A percentile compares a stretch with the other conserved stretches of the same genome.
These are phyloP conservation scores for Hypoxylon sp. DNA, from an alignment of 2,329 filamentous ascomycete species.

Conservation along the genomic window DNA sequence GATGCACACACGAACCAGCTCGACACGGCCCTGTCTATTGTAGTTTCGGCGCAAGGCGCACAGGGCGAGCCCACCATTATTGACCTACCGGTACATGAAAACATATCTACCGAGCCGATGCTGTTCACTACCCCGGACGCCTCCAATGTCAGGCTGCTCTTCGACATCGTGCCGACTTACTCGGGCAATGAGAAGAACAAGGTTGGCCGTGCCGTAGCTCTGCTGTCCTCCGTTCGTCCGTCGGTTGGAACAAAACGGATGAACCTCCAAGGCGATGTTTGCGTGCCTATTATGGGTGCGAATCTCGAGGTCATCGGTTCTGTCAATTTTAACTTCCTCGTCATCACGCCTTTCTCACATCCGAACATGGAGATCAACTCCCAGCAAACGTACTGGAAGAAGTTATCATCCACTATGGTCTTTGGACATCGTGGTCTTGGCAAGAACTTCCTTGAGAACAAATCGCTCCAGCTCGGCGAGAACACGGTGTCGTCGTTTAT, in stretches of 20 bases:
- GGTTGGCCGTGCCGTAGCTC: slow-evolving; percentile 87
- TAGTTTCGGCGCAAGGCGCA: slow-evolving; percentile 87
- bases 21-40: slow-evolving; percentile 91
- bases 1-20: slow-evolving; percentile 93
- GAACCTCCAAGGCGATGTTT: slow-evolving; percentile 90
- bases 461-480: slow-evolving; percentile 92
- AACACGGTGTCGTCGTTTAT: slow-evolving; percentile 98
- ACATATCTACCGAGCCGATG: slow-evolving; percentile 92
- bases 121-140: slow-evolving; percentile 85
- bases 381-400: slow-evolving; percentile 96
- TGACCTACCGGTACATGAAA: slow-evolving; percentile 93
- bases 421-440: slow-evolving; percentile 81
- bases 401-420: slow-evolving; percentile 86
- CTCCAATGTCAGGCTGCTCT: slow-evolving; percentile 86
- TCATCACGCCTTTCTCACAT: slow-evolving; percentile 94
- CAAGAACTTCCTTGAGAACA: slow-evolving; percentile 87
- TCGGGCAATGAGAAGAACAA: slow-evolving; percentile 89
- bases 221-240: slow-evolving; percentile 87
- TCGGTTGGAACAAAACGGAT: slow-evolving; percentile 87
- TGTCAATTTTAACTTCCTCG: slow-evolving; percentile 95
- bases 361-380: slow-evolving; percentile 93
- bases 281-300: slow-evolving; percentile 87
- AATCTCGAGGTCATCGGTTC: slow-evolving; percentile 91
- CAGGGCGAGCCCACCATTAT: slow-evolving; percentile 88
- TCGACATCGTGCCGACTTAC: slow-evolving; percentile 96